Evolutionary conservation across 2,329 filamentous ascomycete genomes (phyloP).

Genomic region (Phyllosticta citrichinensis): DNA sequence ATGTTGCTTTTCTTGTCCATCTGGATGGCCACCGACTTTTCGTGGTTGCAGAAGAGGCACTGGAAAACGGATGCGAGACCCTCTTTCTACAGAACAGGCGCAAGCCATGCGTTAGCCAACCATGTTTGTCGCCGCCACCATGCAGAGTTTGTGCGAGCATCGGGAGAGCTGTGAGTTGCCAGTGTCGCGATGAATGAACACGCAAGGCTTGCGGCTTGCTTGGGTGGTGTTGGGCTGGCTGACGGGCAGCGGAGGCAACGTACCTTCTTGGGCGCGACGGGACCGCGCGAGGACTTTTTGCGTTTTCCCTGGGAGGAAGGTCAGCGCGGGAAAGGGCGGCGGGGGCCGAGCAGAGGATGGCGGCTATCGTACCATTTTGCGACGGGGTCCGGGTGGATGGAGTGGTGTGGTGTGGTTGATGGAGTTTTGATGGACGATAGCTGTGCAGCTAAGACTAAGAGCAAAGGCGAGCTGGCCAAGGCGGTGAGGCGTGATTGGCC

Average conservation of each 20-base stretch:
- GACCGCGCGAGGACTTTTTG: conserved; percentile 75
- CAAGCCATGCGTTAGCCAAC: conserved; percentile 2
- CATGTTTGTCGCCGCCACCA: not conserved
- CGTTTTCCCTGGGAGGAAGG: conserved; percentile 63
- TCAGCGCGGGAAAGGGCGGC: not conserved
- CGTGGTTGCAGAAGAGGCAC: conserved; percentile 97
- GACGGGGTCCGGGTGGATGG: not conserved
- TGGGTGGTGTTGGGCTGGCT: not conserved
- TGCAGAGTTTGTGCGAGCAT: not conserved
- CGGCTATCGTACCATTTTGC: conserved; percentile 17
- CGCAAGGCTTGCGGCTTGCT: not conserved
- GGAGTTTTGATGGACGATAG: not conserved
- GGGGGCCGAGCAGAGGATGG: not conserved
- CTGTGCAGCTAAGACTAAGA: not conserved
- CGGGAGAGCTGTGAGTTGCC: not conserved
- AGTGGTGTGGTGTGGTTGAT: not conserved
- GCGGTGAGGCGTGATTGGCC: not conserved
- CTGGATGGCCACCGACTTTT: conserved; percentile 82
- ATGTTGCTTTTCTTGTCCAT: conserved; percentile 88
- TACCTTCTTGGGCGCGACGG: conserved; percentile 74
- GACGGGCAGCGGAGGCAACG: conserved; percentile 12
- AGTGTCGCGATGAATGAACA: not conserved
- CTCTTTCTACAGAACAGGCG: conserved; percentile 38
- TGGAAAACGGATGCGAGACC: conserved; percentile 76
- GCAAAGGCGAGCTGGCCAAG: not conserved